Evolutionary conservation across 1,139 yeast species (phyloP).

Genomic region (Blastobotrys apis): DNA sequence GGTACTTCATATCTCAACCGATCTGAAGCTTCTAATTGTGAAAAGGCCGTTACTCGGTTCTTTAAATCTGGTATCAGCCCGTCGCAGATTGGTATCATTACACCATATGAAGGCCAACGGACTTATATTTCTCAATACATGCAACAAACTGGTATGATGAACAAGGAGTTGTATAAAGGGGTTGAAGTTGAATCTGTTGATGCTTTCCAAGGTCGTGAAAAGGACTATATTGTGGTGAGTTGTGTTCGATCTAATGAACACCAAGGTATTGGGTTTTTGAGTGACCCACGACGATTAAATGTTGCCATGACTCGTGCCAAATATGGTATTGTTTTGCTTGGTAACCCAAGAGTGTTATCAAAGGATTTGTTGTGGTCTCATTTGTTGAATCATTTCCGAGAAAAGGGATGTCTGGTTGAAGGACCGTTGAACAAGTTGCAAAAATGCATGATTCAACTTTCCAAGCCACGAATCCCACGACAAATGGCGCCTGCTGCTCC

Average conservation of each 20-base stretch:
- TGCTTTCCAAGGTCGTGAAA: constrained; percentile 95
- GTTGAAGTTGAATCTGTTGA: constrained; percentile 92
- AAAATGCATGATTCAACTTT: constrained; percentile 54
- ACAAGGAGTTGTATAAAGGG: constrained; percentile 57
- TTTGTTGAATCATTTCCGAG: constrained; percentile 71
- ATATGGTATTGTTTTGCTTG: constrained; percentile 76
- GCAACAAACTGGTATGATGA: constrained; percentile 64
- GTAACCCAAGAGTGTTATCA: constrained; percentile 77
- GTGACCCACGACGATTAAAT: constrained; percentile 85
- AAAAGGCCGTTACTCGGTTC: constrained; percentile 66
- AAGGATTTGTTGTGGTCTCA: constrained; percentile 76
- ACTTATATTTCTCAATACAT: constrained; percentile 77
- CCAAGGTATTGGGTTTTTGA: constrained; percentile 78
- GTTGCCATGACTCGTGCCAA: constrained; percentile 92
- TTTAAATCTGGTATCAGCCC: constrained; percentile 80
- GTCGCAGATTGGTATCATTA: constrained; percentile 82
- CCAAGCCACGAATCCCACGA: constrained; percentile 26
- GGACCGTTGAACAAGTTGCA: constrained; percentile 84
- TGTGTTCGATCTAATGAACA: constrained; percentile 90
- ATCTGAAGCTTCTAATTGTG: constrained; percentile 89
- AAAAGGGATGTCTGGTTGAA: constrained; percentile 83
- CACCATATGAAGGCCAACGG: constrained; percentile 94
- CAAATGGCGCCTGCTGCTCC: constrained; percentile 1
- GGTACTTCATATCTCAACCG: constrained; percentile 86
- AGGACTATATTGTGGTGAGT: constrained; percentile 80